Percentiles rank a stretch among this genome's conserved stretches.
Evolutionary conservation across 441 rosid genomes (phyloP).

Genomic region (Macaranga tanarius): DNA sequence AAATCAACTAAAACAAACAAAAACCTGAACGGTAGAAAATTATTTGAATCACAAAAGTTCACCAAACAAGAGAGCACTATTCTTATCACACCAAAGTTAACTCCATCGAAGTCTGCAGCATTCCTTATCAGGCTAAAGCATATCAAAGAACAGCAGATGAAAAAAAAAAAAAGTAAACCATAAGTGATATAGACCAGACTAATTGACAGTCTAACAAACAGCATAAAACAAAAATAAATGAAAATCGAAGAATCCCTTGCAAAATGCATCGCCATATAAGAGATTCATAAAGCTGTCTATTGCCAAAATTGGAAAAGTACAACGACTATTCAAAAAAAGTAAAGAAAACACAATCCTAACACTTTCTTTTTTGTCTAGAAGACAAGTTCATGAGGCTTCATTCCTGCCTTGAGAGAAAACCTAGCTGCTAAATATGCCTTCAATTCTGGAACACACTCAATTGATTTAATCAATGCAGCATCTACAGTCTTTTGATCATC

Average conservation of each 20-base stretch:
- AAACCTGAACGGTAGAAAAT: no score
- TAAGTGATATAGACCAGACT: neutral
- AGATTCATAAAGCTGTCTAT: slow-evolving; percentile 27
- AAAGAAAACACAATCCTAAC: neutral
- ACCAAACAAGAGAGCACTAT: no score
- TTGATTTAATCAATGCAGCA: slow-evolving; percentile 36
- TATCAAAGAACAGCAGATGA: neutral
- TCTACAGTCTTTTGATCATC: slow-evolving; percentile 55
- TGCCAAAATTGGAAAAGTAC: slow-evolving; percentile 19
- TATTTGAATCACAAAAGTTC: no score
- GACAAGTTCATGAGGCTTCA: slow-evolving; percentile 58
- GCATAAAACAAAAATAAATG: neutral
- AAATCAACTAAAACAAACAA: no score
- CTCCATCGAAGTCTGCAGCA: no score
- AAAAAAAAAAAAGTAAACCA: neutral
- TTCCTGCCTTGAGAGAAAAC: slow-evolving; percentile 52
- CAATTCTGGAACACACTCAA: slow-evolving; percentile 44
- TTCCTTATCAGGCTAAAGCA: neutral
- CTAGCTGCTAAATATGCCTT: slow-evolving; percentile 47
- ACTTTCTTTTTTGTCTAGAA: slow-evolving; percentile 33
- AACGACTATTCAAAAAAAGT: slow-evolving; percentile 22
- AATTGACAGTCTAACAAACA: slow-evolving; percentile 1
- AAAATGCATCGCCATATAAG: slow-evolving; percentile 18
- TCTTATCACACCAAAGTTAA: no score
- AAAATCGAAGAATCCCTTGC: slow-evolving; percentile 20